phyloP scores from a whole-genome alignment of 1,139 yeast species.

The Zhuliangozyma blackwelliae region DNA sequence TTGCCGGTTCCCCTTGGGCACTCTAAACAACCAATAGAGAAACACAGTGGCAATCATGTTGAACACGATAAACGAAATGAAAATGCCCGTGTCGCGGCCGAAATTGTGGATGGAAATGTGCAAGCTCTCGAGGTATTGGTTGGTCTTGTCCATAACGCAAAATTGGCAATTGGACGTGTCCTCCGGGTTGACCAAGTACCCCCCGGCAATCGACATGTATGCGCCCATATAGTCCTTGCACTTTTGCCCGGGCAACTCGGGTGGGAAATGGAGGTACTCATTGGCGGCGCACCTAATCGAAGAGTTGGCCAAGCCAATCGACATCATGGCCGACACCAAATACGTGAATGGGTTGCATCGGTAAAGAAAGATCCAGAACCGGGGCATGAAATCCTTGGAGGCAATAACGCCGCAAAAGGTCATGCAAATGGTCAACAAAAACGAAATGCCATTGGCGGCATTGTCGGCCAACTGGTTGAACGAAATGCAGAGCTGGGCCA shows the following conservation, averaged over 20 bases:
- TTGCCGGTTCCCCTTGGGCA: constrained; percentile 46
- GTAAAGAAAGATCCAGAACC: constrained; percentile 38
- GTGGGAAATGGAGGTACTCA: constrained; percentile 22
- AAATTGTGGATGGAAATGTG: constrained; percentile 41
- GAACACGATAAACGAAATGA: constrained; percentile 42
- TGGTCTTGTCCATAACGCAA: constrained; percentile 49
- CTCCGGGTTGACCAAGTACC: constrained; percentile 43
- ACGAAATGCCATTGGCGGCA: constrained; percentile 30
- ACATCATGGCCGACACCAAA: constrained; percentile 35
- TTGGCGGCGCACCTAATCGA: constrained; percentile 19
- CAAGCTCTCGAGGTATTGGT: constrained; percentile 44
- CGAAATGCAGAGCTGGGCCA: constrained; percentile 37
- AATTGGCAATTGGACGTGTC: constrained; percentile 44
- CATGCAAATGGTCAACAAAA: constrained; percentile 27
- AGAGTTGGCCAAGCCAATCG: constrained; percentile 34
- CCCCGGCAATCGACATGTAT: constrained; percentile 45
- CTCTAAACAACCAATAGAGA: constrained; percentile 76
- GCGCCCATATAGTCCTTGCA: constrained; percentile 51
- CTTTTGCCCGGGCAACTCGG: constrained; percentile 48
- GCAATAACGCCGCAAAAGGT: constrained; percentile 34
- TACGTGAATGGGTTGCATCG: constrained; percentile 56
- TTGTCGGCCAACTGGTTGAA: constrained; percentile 35
- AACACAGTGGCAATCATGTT: constrained; percentile 49
- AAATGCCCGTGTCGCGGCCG: constrained; percentile 71
- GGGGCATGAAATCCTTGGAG: constrained; percentile 21